phyloP scores from a whole-genome alignment of 1,284 basidiomycete species.

The Rhizoctonia solani region DNA sequence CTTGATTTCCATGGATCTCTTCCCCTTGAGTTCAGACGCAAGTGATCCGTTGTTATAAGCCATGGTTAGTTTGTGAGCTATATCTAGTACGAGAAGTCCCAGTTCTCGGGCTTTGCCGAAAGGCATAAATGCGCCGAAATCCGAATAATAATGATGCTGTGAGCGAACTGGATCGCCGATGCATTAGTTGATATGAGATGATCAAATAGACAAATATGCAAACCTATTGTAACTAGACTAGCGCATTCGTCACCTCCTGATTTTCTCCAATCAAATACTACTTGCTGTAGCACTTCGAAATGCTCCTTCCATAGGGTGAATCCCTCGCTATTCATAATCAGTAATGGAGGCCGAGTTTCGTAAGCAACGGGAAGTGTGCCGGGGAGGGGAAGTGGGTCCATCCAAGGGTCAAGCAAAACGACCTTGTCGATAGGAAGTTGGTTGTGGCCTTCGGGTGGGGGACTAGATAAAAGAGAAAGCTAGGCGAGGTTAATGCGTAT shows the following conservation, averaged over 20 bases:
- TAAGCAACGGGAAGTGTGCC: constrained; percentile 49
- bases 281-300: constrained; percentile 58
- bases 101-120: constrained; percentile 9
- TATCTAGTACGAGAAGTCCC: constrained; percentile 11
- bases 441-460: constrained; percentile 49
- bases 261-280: constrained; percentile 56
- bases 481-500: constrained; percentile 11
- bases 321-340: constrained; percentile 70
- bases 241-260: constrained; percentile 27
- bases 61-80: constrained; percentile 33
- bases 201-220: neutral
- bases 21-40: constrained; percentile 33
- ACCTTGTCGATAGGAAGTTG: constrained; percentile 59
- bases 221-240: constrained; percentile 38
- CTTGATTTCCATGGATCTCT: constrained; percentile 34
- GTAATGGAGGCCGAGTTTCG: constrained; percentile 48
- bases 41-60: constrained; percentile 27
- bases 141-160: constrained; percentile 36
- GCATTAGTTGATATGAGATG: neutral
- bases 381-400: constrained; percentile 68
- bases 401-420: constrained; percentile 75
- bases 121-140: constrained; percentile 35
- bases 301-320: constrained; percentile 77
- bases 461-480: constrained; percentile 43
- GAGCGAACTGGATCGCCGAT: constrained; percentile 32